Conservation (phyloP, 1,139 yeast genomes). For the Schwanniomyces etchellsii region DNA sequence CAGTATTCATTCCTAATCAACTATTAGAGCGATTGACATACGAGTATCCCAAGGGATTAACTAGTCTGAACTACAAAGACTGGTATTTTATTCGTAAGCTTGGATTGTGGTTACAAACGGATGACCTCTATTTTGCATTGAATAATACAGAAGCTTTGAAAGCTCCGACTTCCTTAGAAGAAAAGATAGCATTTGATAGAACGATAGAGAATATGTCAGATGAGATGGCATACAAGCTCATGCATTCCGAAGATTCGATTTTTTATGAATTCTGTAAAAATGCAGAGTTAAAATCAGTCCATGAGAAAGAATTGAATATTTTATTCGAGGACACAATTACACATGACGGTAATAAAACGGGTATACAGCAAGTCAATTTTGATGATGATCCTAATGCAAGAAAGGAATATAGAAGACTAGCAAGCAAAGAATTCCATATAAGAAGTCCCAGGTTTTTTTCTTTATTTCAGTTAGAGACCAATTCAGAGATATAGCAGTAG, state of each 20-base stretch:
- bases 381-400: conserved; percentile 14
- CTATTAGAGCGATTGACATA: conserved; percentile 12
- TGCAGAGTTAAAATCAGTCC: conserved; percentile 11
- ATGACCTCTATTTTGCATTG: conserved; percentile 4
- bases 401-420: conserved; percentile 13
- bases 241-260: conserved; percentile 10
- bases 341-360: neutral
- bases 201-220: conserved; percentile 10
- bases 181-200: no score
- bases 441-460: conserved; percentile 17
- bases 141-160: conserved; percentile 5
- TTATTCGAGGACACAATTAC: conserved; percentile 7
- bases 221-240: conserved; percentile 11
- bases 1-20: conserved; percentile 13
- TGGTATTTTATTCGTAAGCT: conserved; percentile 17
- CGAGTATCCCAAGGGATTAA: conserved; percentile 14
- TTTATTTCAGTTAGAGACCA: conserved; percentile 19
- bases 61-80: conserved; percentile 11
- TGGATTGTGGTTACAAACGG: conserved; percentile 12
- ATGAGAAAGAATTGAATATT: conserved; percentile 11
- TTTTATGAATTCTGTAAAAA: conserved; percentile 15
- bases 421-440: conserved; percentile 13
- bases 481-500: no score
- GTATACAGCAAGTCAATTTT: conserved; percentile 11
- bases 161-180: no score